These are phyloP conservation scores for Emericellopsis atlantica DNA, from an alignment of 2,329 filamentous ascomycete genomes.

Conservation along the genomic window DNA sequence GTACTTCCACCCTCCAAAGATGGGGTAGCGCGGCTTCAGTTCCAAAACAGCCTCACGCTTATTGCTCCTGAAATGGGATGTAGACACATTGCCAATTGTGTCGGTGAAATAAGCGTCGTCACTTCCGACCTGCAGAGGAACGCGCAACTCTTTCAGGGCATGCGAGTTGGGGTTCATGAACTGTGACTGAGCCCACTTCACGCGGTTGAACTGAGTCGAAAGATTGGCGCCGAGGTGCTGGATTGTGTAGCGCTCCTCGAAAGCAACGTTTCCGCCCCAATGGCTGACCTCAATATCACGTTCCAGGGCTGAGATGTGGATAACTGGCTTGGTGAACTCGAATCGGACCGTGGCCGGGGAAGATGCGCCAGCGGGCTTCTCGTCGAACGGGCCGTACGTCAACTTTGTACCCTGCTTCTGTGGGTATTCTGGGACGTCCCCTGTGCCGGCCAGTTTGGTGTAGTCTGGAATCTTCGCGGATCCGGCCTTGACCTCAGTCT, in stretches of 20 bases:
- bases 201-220: slow-evolving; percentile 58
- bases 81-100: slow-evolving; percentile 93
- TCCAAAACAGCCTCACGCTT: slow-evolving; percentile 73
- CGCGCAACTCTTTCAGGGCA: slow-evolving; percentile 70
- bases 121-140: slow-evolving; percentile 69
- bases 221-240: slow-evolving; percentile 77
- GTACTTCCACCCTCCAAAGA: slow-evolving; percentile 98
- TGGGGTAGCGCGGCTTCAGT: slow-evolving; percentile 85
- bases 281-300: slow-evolving; percentile 92
- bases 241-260: slow-evolving; percentile 87
- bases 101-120: slow-evolving; percentile 90
- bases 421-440: slow-evolving; percentile 53
- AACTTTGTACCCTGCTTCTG: slow-evolving; percentile 75
- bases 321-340: slow-evolving; percentile 88
- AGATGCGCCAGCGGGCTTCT: slow-evolving; percentile 64
- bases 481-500: slow-evolving; percentile 90
- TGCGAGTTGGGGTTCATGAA: slow-evolving; percentile 68
- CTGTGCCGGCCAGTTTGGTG: slow-evolving; percentile 53
- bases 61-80: slow-evolving; percentile 71
- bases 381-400: slow-evolving; percentile 80
- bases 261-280: slow-evolving; percentile 94
- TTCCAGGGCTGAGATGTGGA: slow-evolving; percentile 66
- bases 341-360: slow-evolving; percentile 73
- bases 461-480: slow-evolving; percentile 72
- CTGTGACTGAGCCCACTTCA: slow-evolving; percentile 59